Conservation (phyloP, 2,329 filamentous ascomycete species). For the Amesomyces nigricolor region DNA sequence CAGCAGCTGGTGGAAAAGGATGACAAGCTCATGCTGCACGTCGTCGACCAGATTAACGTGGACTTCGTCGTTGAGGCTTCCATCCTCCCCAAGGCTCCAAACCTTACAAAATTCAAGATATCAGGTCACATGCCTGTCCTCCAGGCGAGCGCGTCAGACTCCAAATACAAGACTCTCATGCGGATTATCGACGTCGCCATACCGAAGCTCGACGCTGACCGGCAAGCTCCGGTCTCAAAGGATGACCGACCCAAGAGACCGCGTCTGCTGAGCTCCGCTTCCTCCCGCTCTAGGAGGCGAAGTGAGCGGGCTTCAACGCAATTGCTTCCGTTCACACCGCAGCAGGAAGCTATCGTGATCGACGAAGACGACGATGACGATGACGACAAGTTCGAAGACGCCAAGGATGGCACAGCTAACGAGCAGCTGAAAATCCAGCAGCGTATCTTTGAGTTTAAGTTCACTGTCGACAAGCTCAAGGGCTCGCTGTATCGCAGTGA, state of each 20-base stretch:
- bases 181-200: constrained; percentile 91
- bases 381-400: constrained; percentile 62
- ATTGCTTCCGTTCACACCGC: constrained; percentile 59
- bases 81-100: constrained; percentile 92
- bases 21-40: constrained; percentile 68
- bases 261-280: constrained; percentile 42
- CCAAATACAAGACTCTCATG: constrained; percentile 97
- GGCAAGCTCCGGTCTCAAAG: constrained; percentile 29
- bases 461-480: constrained; percentile 89
- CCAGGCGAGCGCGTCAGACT: constrained; percentile 86
- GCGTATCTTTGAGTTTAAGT: constrained; percentile 91
- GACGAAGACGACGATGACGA: constrained; percentile 67
- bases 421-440: constrained; percentile 71
- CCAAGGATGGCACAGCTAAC: constrained; percentile 49
- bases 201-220: constrained; percentile 63
- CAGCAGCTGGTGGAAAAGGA: constrained; percentile 66
- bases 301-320: constrained; percentile 60
- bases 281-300: constrained; percentile 40
- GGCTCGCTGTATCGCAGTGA: constrained; percentile 89
- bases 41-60: constrained; percentile 95
- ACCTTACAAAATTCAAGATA: constrained; percentile 84
- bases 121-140: constrained; percentile 88
- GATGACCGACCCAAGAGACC: constrained; percentile 37
- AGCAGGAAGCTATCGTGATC: constrained; percentile 69
- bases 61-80: constrained; percentile 95